Conservation (phyloP, 108 stramenopile species). For the Pseudonitzschia delicatissima region DNA sequence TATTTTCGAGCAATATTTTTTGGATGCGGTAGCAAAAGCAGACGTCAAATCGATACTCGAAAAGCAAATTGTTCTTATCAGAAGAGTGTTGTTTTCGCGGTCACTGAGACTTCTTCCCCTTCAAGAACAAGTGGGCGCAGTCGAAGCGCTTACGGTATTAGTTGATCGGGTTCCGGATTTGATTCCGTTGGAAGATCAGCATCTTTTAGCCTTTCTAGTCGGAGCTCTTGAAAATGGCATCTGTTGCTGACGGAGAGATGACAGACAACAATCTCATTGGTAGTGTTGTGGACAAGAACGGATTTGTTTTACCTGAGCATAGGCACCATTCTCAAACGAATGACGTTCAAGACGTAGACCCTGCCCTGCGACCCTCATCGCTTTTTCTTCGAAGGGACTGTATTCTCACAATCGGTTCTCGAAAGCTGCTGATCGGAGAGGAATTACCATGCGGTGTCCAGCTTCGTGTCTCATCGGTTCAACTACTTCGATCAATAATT, state of each 20-base stretch:
- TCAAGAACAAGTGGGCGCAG: constrained; percentile 69
- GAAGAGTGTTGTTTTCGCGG: constrained; percentile 67
- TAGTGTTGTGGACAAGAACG: constrained; percentile 77
- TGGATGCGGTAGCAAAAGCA: constrained; percentile 9
- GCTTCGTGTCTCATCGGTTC: constrained; percentile 67
- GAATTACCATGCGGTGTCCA: constrained; percentile 73
- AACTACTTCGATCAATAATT: constrained; percentile 66
- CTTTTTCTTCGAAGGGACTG: constrained; percentile 62
- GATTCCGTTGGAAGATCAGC: constrained; percentile 60
- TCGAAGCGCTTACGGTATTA: constrained; percentile 68
- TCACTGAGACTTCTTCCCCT: constrained; percentile 67
- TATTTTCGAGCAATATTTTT: constrained; percentile 40
- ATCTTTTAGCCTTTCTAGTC: constrained; percentile 71
- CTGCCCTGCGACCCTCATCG: constrained; percentile 38
- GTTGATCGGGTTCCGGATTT: constrained; percentile 54
- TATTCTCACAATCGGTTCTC: constrained; percentile 35
- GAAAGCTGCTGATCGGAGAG: constrained; percentile 42
- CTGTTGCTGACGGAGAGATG: constrained; percentile 88
- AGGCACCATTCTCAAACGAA: background rate
- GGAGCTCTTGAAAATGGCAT: constrained; percentile 79
- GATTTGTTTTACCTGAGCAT: constrained; percentile 46
- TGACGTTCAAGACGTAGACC: background rate
- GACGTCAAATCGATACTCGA: constrained; percentile 5
- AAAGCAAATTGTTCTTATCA: constrained; percentile 33
- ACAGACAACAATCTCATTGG: constrained; percentile 51